Conservation (phyloP, 2,329 filamentous ascomycete genomes). For the Diaporthe longicolla region DNA sequence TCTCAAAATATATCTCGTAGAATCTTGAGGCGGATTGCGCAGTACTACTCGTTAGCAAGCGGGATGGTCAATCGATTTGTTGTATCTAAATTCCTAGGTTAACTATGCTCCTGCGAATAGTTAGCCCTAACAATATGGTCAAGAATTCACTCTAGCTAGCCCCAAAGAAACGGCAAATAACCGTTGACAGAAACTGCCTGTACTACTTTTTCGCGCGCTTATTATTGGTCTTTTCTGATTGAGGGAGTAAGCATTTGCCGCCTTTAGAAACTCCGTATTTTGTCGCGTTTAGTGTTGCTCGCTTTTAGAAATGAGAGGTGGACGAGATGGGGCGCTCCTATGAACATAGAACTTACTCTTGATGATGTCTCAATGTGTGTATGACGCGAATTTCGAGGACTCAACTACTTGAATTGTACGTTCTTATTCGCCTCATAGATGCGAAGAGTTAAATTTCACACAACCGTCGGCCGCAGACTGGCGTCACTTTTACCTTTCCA, state of each 20-base stretch:
- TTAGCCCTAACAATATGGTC: too few relatives aligned
- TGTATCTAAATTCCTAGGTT: too few relatives aligned
- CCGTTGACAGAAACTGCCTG: too few relatives aligned
- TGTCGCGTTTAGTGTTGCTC: too few relatives aligned
- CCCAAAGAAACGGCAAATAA: neutral
- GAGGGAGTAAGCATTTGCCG: neutral
- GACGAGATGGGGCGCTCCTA: neutral
- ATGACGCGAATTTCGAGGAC: neutral
- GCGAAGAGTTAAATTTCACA: neutral
- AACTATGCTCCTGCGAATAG: too few relatives aligned
- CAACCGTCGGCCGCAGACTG: neutral
- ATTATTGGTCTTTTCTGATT: neutral
- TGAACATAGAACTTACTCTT: neutral
- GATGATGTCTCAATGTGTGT: neutral
- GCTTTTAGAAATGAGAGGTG: neutral
- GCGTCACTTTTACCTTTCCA: too few relatives aligned
- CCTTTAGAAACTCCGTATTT: neutral
- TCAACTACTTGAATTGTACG: neutral
- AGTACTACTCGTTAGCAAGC: neutral
- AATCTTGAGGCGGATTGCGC: neutral
- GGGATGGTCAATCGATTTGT: neutral
- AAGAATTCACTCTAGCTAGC: too few relatives aligned
- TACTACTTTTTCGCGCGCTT: neutral
- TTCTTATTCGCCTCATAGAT: neutral
- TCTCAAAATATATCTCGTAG: constrained; percentile 13